Conservation (phyloP, 2,329 filamentous ascomycete species). For the Diplocarpon rosae region DNA sequence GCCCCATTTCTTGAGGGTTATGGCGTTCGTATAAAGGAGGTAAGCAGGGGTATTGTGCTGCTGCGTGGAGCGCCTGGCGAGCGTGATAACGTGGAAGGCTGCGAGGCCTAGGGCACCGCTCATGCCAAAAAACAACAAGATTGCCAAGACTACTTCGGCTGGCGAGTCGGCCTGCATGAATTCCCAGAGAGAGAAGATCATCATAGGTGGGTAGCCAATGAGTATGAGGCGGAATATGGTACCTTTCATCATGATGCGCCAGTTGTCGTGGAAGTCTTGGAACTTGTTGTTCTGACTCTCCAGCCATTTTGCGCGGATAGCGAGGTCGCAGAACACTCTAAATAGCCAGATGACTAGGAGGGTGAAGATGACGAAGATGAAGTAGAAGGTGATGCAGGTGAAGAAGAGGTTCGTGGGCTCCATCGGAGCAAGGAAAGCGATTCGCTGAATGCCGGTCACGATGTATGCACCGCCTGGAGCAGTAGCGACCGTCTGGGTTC, state of each 20-base stretch:
- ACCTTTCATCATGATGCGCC: conserved; percentile 84
- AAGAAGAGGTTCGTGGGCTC: conserved; percentile 89
- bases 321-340: conserved; percentile 70
- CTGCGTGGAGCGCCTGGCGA: conserved; percentile 75
- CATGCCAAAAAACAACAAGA: conserved; percentile 82
- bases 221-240: conserved; percentile 85
- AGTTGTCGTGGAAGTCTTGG: conserved; percentile 85
- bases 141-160: conserved; percentile 74
- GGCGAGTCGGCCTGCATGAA: conserved; percentile 76
- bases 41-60: conserved; percentile 97
- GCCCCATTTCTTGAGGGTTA: conserved; percentile 92
- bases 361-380: conserved; percentile 69
- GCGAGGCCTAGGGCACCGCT: conserved; percentile 72
- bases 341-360: conserved; percentile 63
- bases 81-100: conserved; percentile 75
- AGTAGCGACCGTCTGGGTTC: conserved; percentile 41
- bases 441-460: conserved; percentile 77
- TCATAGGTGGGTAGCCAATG: conserved; percentile 86
- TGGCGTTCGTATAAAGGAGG: conserved; percentile 92
- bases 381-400: conserved; percentile 82
- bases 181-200: conserved; percentile 86
- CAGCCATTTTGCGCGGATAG: conserved; percentile 65
- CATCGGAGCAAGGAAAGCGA: conserved; percentile 75
- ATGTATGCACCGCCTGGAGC: conserved; percentile 45
- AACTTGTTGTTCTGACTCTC: conserved; percentile 63